Conservation (phyloP, 2,329 filamentous ascomycete genomes). For the Aspergillus sergii region DNA sequence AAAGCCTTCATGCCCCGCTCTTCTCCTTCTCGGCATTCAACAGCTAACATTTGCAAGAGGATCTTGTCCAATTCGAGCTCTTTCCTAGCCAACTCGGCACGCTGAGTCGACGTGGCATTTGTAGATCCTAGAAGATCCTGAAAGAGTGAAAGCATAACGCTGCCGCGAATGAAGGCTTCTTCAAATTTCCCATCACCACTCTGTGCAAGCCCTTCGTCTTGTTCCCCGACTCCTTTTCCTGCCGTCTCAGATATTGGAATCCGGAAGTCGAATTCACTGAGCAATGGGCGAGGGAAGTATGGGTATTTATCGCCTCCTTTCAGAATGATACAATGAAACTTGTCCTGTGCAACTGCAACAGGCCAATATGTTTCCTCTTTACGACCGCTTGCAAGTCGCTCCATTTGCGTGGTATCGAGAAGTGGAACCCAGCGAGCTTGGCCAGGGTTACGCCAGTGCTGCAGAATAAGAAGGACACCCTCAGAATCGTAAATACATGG, state of each 20-base stretch:
- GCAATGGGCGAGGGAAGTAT: constrained; percentile 85
- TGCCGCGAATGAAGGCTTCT: constrained; percentile 77
- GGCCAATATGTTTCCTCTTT: constrained; percentile 94
- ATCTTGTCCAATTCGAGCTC: constrained; percentile 89
- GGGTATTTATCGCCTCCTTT: constrained; percentile 93
- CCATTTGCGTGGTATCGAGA: constrained; percentile 81
- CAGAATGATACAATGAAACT: constrained; percentile 98
- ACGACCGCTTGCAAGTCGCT: constrained; percentile 78
- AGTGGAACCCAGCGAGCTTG: constrained; percentile 91
- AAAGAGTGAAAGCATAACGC: constrained; percentile 71
- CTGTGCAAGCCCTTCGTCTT: constrained; percentile 38
- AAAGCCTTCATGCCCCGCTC: constrained; percentile 92
- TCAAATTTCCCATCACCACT: constrained; percentile 62
- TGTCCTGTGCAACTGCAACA: constrained; percentile 85
- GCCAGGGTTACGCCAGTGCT: constrained; percentile 86
- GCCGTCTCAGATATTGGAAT: constrained; percentile 70
- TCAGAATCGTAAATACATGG: constrained; percentile 95
- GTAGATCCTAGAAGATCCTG: constrained; percentile 73
- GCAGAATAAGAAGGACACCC: constrained; percentile 80
- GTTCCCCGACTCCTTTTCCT: constrained; percentile 42
- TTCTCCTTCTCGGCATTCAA: constrained; percentile 90
- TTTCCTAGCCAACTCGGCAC: constrained; percentile 66
- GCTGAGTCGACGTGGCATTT: constrained; percentile 65
- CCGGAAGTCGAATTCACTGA: constrained; percentile 91
- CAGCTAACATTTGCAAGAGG: constrained; percentile 81